These are phyloP conservation scores for Aspergillus sp. DNA, from an alignment of 2,329 filamentous ascomycete genomes.

Conservation along the genomic window DNA sequence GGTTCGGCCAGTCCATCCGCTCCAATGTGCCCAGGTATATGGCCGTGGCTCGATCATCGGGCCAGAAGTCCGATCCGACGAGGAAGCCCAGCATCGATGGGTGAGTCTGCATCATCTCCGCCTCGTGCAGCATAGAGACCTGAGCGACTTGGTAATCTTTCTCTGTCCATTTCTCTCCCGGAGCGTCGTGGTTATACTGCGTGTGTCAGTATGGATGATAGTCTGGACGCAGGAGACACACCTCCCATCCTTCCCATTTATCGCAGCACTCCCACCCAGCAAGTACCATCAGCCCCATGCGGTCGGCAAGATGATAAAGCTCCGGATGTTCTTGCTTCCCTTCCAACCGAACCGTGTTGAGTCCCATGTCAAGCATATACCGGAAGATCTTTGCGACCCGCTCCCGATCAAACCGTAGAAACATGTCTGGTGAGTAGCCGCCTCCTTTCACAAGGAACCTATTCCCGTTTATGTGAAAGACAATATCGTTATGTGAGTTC, in stretches of 20 bases:
- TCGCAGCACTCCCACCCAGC: slow-evolving; percentile 67
- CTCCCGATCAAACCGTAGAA: slow-evolving; percentile 55
- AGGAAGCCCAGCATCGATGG: slow-evolving; percentile 60
- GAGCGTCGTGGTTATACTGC: slow-evolving; percentile 57
- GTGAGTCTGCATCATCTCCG: slow-evolving; percentile 59
- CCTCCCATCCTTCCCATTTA: slow-evolving; percentile 64
- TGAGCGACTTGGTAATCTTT: slow-evolving; percentile 57
- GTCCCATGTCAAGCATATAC: slow-evolving; percentile 59
- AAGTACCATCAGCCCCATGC: slow-evolving; percentile 61
- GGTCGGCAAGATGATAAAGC: slow-evolving; percentile 59
- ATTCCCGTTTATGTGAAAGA: slow-evolving; percentile 56
- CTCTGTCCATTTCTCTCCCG: slow-evolving; percentile 49
- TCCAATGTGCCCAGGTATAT: slow-evolving; percentile 55
- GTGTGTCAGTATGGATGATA: neutral
- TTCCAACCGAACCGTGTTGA: slow-evolving; percentile 64
- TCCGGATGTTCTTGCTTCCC: slow-evolving; percentile 64
- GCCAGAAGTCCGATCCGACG: slow-evolving; percentile 64
- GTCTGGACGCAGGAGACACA: slow-evolving; percentile 7
- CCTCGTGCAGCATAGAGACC: slow-evolving; percentile 59
- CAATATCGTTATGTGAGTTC: slow-evolving; percentile 54
- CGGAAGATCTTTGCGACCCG: slow-evolving; percentile 52
- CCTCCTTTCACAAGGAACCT: slow-evolving; percentile 62
- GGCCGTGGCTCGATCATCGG: slow-evolving; percentile 55
- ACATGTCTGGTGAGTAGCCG: slow-evolving; percentile 62
- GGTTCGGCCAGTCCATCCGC: slow-evolving; percentile 54